Conservation (phyloP, 805 yeast genomes). For the Brettanomyces sp. region DNA sequence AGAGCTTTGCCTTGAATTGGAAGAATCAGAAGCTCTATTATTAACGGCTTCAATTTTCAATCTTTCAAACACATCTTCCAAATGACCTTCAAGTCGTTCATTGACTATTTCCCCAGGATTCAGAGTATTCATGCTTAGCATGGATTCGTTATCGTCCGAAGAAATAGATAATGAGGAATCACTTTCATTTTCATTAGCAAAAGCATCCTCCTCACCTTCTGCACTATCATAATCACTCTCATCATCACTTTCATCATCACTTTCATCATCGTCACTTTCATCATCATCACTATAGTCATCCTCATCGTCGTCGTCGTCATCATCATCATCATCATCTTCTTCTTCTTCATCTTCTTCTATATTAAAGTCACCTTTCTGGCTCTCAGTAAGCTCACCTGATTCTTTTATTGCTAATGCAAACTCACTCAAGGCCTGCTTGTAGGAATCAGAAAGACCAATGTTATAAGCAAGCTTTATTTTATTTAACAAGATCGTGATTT, state of each 20-base stretch:
- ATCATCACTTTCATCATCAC: conserved; percentile 11
- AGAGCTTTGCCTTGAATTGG: background rate
- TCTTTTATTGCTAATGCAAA: conserved; percentile 10
- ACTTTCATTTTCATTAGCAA: too few species aligned
- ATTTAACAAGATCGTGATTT: conserved; percentile 39
- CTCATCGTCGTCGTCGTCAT: conserved; percentile 18
- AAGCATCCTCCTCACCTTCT: conserved; percentile 3
- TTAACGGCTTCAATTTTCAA: conserved; percentile 41
- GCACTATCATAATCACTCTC: conserved; percentile 11
- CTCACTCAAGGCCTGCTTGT: conserved; percentile 10
- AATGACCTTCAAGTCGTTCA: conserved; percentile 18
- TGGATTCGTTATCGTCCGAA: too few species aligned
- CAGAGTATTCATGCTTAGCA: too few species aligned
- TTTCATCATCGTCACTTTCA: conserved; percentile 17
- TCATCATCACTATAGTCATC: conserved; percentile 26
- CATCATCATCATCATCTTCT: conserved; percentile 8
- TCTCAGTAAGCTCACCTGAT: conserved; percentile 12
- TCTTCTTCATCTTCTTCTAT: conserved; percentile 6
- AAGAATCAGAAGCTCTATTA: background rate
- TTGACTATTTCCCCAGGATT: conserved; percentile 17
- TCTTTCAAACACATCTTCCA: conserved; percentile 49
- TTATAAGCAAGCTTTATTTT: conserved; percentile 8
- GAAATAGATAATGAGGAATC: too few species aligned
- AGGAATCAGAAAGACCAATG: background rate
- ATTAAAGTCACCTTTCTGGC: conserved; percentile 10